Base-by-base conservation (phyloP, 371 early-diverging fungal genomes). In the Massospora cicadina region DNA sequence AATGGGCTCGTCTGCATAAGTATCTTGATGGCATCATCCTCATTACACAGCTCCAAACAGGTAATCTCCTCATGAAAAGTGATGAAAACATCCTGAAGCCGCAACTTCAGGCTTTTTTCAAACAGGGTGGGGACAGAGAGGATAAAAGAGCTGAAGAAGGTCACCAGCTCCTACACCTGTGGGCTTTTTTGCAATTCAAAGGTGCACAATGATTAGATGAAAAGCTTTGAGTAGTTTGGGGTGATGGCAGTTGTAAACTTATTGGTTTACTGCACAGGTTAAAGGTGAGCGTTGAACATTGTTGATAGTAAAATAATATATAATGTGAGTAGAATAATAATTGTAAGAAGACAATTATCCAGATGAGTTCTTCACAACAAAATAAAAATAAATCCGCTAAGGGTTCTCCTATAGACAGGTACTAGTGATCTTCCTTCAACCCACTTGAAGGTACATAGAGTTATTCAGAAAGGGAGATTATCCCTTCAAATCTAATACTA, bases 141-240 rank as follows among this genome's bases (percentile, higher is more conserved):
- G 26, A 89, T 83, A 55, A 90, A 79, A 27, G 81, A 82, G 0
- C 89, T 88, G 2, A 89, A 74, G 61, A 83, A 87, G 17, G 87
- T 86, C 26, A 92, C 71, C 33, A 90, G 78, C 72, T 90, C 93
- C 66, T 90, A 89, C 0, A 89, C 87, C 0, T 90, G 77, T 0
- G 91, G 86, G 0, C 84, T 89, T 65, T 90, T 89, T 32, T 90
- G 86, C 1, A 87, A 80, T 72, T 92, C 93, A 53, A 77, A 90
- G 62, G 65, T 69, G 65, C 72, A 75, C 60, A 74, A 75, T 56
- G 67, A 68, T 26, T 79, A 78, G 66, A 90, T 81, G 68, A 89
- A 78, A 29, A 77, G 76, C 55, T 75, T 74, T 10, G 90, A 70
- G 0, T 77, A 79, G 33, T 79, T 84, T 0, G 92, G 89, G 5